phyloP scores from a whole-genome alignment of 805 yeast genomes.

The Cyberlindnera samutprakarnensis region DNA sequence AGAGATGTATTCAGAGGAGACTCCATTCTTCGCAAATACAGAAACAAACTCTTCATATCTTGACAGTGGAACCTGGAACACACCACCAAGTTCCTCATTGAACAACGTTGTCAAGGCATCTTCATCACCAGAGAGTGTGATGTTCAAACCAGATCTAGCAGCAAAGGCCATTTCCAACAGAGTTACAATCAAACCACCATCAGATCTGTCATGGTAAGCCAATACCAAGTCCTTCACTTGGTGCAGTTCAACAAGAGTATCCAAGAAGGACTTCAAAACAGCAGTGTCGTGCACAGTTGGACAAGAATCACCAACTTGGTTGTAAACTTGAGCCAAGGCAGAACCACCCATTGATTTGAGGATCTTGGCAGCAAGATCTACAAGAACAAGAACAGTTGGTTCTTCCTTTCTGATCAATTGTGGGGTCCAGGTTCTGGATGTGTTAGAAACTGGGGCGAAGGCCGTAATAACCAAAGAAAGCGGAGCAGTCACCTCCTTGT shows the following conservation, averaged over 20 bases:
- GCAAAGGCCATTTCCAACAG: constrained; percentile 96
- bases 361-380: constrained; percentile 60
- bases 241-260: constrained; percentile 67
- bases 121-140: constrained; percentile 32
- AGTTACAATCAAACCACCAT: constrained; percentile 89
- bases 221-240: constrained; percentile 47
- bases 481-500: constrained; percentile 93
- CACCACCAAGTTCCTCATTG: constrained; percentile 94
- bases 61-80: constrained; percentile 68
- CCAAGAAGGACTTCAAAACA: constrained; percentile 61
- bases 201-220: constrained; percentile 94
- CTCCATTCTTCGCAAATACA: constrained; percentile 50
- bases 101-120: constrained; percentile 55
- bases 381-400: constrained; percentile 62
- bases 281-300: constrained; percentile 75
- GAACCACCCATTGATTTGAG: constrained; percentile 79
- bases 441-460: constrained; percentile 78
- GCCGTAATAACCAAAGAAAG: constrained; percentile 86
- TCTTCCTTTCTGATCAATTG: constrained; percentile 45
- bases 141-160: constrained; percentile 75
- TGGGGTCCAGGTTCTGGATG: constrained; percentile 95
- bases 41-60: constrained; percentile 48
- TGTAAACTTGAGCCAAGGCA: constrained; percentile 89
- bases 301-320: constrained; percentile 72
- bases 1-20: constrained; percentile 45